A percentile compares a stretch with the other conserved stretches of the same genome.
Evolutionary conservation across 805 yeast species (phyloP).

Genomic region (Grigorovia transvaalensis): DNA sequence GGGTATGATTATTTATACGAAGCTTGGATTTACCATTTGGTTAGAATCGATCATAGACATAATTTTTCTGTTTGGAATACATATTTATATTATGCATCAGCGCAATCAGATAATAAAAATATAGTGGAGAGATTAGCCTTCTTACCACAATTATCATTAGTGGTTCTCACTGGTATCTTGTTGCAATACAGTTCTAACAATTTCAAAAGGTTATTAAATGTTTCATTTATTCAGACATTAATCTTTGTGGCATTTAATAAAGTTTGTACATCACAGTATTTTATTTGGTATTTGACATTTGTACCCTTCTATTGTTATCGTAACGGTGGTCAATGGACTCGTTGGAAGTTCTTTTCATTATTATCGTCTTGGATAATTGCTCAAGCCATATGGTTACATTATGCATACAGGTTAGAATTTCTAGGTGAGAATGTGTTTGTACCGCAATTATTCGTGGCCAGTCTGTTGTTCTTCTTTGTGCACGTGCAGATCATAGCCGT

Average conservation of each 20-base stretch:
- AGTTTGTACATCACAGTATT: constrained; percentile 90
- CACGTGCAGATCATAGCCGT: constrained; percentile 53
- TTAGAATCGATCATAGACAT: constrained; percentile 85
- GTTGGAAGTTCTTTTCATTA: constrained; percentile 33
- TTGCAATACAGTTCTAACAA: neutral
- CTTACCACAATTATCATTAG: constrained; percentile 62
- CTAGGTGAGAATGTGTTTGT: constrained; percentile 56
- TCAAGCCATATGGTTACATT: constrained; percentile 70
- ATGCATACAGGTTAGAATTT: constrained; percentile 75
- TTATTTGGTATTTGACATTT: constrained; percentile 85
- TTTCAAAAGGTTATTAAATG: constrained; percentile 28
- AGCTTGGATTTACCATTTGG: constrained; percentile 73
- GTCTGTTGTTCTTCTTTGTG: constrained; percentile 47
- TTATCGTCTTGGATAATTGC: constrained; percentile 52
- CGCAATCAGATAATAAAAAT: constrained; percentile 8
- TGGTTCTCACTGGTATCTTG: neutral
- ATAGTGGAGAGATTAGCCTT: constrained; percentile 47
- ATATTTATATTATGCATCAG: constrained; percentile 53
- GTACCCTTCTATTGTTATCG: constrained; percentile 60
- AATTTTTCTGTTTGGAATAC: constrained; percentile 85
- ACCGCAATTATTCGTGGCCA: constrained; percentile 45
- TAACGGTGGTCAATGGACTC: constrained; percentile 28
- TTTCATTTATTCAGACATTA: constrained; percentile 67
- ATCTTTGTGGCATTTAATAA: constrained; percentile 71
- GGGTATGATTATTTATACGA: constrained; percentile 69